phyloP scores from a whole-genome alignment of 2,329 filamentous ascomycete species.

The Botrytis cinerea region DNA sequence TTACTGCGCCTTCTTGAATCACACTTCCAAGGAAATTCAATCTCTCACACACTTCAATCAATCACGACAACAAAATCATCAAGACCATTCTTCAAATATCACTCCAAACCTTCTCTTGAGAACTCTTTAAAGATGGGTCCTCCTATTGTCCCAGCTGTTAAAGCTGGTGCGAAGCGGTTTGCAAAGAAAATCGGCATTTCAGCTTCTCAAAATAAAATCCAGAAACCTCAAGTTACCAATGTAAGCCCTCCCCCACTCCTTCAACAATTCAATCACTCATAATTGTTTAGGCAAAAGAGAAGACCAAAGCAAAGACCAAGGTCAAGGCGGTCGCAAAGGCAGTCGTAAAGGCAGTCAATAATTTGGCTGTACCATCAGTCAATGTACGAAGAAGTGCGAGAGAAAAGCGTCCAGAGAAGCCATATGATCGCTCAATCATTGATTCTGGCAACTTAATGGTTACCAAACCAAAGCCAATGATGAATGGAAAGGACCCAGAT shows the following conservation, averaged over 20 bases:
- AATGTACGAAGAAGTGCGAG: constrained; percentile 14
- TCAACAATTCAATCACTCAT: constrained; percentile 3
- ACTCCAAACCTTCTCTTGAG: background rate
- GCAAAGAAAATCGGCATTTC: background rate
- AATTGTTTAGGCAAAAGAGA: background rate
- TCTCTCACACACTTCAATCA: background rate
- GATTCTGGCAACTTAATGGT: background rate
- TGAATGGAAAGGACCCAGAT: constrained; percentile 1
- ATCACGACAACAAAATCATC: background rate
- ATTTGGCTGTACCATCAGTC: background rate
- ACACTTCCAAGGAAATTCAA: constrained; percentile 1
- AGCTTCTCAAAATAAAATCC: background rate
- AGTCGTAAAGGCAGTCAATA: background rate
- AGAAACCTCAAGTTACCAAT: background rate
- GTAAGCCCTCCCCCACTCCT: background rate
- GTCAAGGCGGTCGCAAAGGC: background rate
- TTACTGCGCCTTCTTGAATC: constrained; percentile 4
- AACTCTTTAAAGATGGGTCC: background rate
- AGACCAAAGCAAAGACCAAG: background rate
- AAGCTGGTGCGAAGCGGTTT: background rate
- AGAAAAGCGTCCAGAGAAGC: background rate
- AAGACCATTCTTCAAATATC: background rate
- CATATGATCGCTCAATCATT: background rate
- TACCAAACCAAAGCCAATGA: background rate
- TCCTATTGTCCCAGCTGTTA: background rate